Percentiles rank a stretch among this genome's conserved stretches.
Conservation (phyloP, 805 yeast genomes). For the Yarrowia sp. region DNA sequence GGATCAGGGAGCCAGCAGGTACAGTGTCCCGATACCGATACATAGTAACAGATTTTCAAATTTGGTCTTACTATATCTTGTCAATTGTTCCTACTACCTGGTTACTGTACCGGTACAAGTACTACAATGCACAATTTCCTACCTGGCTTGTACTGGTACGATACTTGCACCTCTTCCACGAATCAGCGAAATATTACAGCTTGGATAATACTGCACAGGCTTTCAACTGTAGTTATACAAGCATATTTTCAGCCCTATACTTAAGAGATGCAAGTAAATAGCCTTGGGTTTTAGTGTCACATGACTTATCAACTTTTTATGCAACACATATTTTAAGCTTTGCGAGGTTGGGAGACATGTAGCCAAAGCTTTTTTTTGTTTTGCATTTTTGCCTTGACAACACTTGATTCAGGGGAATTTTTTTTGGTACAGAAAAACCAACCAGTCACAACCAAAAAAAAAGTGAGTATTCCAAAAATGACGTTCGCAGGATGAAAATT, state of each 20-base stretch:
- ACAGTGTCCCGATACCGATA: too few species aligned
- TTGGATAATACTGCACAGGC: too few species aligned
- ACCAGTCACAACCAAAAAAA: background rate
- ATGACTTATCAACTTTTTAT: background rate
- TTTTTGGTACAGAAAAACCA: background rate
- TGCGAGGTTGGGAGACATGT: constrained; percentile 15
- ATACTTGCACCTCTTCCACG: too few species aligned
- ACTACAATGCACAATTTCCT: too few species aligned
- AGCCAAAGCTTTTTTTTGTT: constrained; percentile 9
- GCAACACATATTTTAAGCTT: background rate
- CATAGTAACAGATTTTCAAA: too few species aligned
- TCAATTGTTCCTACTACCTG: too few species aligned
- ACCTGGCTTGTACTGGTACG: too few species aligned
- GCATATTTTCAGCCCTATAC: background rate
- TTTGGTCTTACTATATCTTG: too few species aligned
- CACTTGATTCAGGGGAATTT: constrained; percentile 22
- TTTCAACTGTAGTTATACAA: background rate
- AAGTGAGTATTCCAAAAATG: constrained; percentile 5
- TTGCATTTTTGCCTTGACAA: constrained; percentile 13
- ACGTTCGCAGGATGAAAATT: background rate
- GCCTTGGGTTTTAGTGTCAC: background rate
- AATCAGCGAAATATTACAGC: too few species aligned
- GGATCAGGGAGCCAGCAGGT: too few species aligned
- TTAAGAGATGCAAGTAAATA: too few species aligned
- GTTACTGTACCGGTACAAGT: too few species aligned